phyloP scores from a whole-genome alignment of 2,329 filamentous ascomycete species.

The Penicillium crustosum region DNA sequence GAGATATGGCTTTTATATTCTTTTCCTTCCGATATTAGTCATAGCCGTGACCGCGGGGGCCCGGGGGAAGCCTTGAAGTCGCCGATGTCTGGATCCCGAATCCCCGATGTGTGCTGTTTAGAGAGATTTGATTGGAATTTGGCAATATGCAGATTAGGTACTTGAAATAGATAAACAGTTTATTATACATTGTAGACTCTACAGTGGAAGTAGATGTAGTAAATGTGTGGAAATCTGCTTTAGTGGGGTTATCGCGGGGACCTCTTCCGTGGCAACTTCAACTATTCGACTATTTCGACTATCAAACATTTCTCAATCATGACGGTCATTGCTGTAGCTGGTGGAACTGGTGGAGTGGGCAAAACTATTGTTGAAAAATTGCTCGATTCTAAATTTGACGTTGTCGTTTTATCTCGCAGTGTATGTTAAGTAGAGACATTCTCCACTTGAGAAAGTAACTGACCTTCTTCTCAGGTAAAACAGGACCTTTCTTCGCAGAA shows the following conservation, averaged over 20 bases:
- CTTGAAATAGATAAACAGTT: not conserved
- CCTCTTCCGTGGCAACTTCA: not conserved
- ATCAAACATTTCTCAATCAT: conserved; percentile 25
- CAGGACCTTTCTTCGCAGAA: conserved; percentile 6
- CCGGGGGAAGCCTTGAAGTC: conserved; percentile 6
- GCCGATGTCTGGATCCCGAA: conserved; percentile 28
- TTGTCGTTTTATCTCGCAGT: conserved; percentile 46
- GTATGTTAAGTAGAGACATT: conserved; percentile 25
- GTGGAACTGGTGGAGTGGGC: conserved; percentile 50
- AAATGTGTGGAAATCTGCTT: not conserved
- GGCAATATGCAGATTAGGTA: not conserved
- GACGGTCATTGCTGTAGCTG: conserved; percentile 48
- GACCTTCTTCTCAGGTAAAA: not conserved
- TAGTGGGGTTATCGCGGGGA: conserved; percentile 6
- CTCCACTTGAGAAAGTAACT: not conserved
- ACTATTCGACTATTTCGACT: not conserved
- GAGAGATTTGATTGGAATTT: not conserved
- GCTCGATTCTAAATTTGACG: conserved; percentile 33
- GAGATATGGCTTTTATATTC: conserved; percentile 19
- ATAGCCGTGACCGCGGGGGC: conserved; percentile 12
- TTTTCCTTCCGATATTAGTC: conserved; percentile 22
- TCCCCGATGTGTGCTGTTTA: conserved; percentile 19
- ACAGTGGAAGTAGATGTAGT: not conserved
- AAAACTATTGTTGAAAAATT: conserved; percentile 50
- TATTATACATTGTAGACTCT: not conserved